phyloP scores from a whole-genome alignment of 441 rosid species.

The Croton setiger region DNA sequence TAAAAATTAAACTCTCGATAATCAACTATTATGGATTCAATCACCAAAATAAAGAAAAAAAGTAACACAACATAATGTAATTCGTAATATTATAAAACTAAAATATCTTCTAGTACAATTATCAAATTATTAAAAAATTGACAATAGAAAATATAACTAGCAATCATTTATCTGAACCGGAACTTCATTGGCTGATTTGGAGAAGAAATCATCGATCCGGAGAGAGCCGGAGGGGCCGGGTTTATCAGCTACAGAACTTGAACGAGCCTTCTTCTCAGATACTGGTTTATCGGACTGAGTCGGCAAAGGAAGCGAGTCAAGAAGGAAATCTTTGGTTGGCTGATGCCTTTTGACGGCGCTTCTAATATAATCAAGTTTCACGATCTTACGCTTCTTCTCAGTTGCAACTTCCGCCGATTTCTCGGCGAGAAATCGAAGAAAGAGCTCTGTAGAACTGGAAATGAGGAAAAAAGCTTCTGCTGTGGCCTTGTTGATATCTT shows the following conservation, averaged over 20 bases:
- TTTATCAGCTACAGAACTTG: slow-evolving; percentile 25
- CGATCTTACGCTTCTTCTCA: slow-evolving; percentile 73
- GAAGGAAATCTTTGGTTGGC: slow-evolving; percentile 79
- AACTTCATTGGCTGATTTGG: slow-evolving; percentile 33
- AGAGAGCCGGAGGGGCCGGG: slow-evolving; percentile 50
- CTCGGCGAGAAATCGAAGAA: slow-evolving; percentile 68
- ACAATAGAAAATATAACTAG: slow-evolving; percentile 17
- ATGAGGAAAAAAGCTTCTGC: slow-evolving; percentile 68
- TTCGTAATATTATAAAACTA: not conserved
- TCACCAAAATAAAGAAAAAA: not conserved
- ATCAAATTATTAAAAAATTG: not conserved
- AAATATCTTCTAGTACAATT: slow-evolving; percentile 5
- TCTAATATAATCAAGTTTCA: slow-evolving; percentile 63
- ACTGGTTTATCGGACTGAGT: slow-evolving; percentile 30
- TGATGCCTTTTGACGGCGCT: slow-evolving; percentile 73
- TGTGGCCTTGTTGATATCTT: slow-evolving; percentile 67
- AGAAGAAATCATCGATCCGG: slow-evolving; percentile 59
- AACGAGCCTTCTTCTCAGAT: slow-evolving; percentile 21
- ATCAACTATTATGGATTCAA: not conserved
- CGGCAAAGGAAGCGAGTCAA: slow-evolving; percentile 75
- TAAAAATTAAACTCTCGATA: too few relatives aligned
- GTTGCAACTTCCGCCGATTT: slow-evolving; percentile 49
- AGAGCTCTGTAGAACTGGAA: slow-evolving; percentile 53
- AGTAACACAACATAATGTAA: not conserved
- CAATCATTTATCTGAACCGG: slow-evolving; percentile 36